These are phyloP conservation scores for Sisymbrium irio DNA, from an alignment of 345 rosid species.

Conservation along the genomic window DNA sequence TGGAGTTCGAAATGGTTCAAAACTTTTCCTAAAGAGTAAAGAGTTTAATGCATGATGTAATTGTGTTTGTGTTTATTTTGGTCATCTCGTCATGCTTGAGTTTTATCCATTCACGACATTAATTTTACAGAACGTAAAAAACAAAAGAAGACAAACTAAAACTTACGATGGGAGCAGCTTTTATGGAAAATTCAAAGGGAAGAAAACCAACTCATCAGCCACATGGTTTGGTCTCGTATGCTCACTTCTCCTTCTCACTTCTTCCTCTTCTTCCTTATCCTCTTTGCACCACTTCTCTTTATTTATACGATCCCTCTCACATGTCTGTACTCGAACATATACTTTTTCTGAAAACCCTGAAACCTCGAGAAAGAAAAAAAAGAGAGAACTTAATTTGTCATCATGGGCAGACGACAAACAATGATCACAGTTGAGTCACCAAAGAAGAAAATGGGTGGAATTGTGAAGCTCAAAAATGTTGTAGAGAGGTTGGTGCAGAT, in stretches of 20 bases:
- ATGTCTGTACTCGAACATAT: conserved; percentile 14
- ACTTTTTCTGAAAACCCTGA: not conserved
- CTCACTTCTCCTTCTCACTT: conserved; percentile 11
- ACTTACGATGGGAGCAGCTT: conserved; percentile 17
- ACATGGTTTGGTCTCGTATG: conserved; percentile 44
- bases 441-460: conserved; percentile 33
- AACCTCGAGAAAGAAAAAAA: not conserved
- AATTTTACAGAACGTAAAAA: not conserved
- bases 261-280: conserved; percentile 34
- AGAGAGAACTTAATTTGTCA: not conserved
- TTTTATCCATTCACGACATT: not conserved
- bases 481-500: conserved; percentile 35
- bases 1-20: not conserved
- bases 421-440: conserved; percentile 21
- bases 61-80: not conserved
- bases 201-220: conserved; percentile 31
- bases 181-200: conserved; percentile 23
- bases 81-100: not conserved
- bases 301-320: conserved; percentile 16
- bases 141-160: not conserved
- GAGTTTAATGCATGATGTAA: not conserved
- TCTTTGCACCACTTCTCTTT: conserved; percentile 23
- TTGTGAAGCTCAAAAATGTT: conserved; percentile 41
- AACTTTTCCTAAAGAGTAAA: not conserved
- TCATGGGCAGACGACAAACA: conserved; percentile 41